These are phyloP conservation scores for Cicer bijugum DNA, from an alignment of 306 rosid species.

Conservation along the genomic window DNA sequence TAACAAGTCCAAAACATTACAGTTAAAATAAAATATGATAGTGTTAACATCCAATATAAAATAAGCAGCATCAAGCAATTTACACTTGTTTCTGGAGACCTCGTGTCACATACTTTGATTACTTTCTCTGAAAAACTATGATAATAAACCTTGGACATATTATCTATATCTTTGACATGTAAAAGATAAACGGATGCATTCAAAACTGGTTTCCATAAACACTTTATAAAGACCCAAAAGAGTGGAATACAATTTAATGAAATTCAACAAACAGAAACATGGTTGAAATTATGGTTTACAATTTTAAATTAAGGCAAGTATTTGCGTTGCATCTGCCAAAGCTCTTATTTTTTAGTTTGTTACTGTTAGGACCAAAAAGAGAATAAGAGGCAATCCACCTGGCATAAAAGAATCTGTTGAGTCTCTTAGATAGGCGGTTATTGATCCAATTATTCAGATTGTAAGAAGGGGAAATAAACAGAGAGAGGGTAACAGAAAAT, in stretches of 20 bases:
- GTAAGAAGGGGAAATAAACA: not conserved
- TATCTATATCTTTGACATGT: constrained; percentile 6
- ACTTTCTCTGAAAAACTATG: not conserved
- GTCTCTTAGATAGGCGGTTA: not conserved
- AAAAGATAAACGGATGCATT: not conserved
- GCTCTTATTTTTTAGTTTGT: not conserved
- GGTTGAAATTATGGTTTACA: not conserved
- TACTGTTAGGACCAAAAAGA: not conserved
- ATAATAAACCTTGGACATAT: not conserved
- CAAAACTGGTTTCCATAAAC: constrained; percentile 22
- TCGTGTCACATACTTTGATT: not conserved
- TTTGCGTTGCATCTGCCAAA: not conserved
- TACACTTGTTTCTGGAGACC: not conserved
- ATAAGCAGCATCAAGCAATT: constrained; percentile 16
- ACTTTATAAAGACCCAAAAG: constrained; percentile 7
- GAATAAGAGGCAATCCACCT: not conserved
- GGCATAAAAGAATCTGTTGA: not conserved
- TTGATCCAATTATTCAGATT: not conserved
- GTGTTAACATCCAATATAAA: constrained; percentile 17
- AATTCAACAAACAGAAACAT: constrained; percentile 32
- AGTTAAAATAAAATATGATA: constrained; percentile 18
- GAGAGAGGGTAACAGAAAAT: not conserved
- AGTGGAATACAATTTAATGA: not conserved
- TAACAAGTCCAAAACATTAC: constrained; percentile 35
- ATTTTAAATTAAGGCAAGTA: constrained; percentile 13